Conservation (phyloP, 2,329 filamentous ascomycete species). For the Periglandula ipomoeae region DNA sequence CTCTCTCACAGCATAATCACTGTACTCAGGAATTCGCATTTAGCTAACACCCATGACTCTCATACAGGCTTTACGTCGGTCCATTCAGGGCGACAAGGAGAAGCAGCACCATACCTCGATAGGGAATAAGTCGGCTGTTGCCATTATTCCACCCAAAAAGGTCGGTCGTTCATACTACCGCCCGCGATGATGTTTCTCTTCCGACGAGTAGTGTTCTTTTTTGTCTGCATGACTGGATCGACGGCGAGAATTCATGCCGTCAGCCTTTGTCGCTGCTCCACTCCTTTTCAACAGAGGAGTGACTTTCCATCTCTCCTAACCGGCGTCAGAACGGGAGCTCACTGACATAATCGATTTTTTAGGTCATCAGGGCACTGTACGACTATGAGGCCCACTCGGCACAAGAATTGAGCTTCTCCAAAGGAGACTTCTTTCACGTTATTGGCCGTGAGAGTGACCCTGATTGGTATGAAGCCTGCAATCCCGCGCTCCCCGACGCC, state of each 20-base stretch:
- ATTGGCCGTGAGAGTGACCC: constrained; percentile 89
- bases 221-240: too few relatives aligned
- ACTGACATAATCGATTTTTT: not conserved
- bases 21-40: not conserved
- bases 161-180: constrained; percentile 37
- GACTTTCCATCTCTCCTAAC: not conserved
- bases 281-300: too few relatives aligned
- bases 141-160: constrained; percentile 90
- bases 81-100: constrained; percentile 83
- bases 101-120: constrained; percentile 62
- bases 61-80: constrained; percentile 68
- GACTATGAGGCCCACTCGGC: constrained; percentile 71
- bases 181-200: not conserved
- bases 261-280: too few relatives aligned
- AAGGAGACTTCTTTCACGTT: constrained; percentile 97
- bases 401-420: constrained; percentile 82
- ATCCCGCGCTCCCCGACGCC: constrained; percentile 77
- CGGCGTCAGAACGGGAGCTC: not conserved
- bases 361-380: constrained; percentile 97
- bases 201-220: too few relatives aligned
- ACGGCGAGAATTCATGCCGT: too few relatives aligned
- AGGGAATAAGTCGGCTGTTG: constrained; percentile 74
- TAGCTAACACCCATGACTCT: constrained; percentile 35
- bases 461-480: constrained; percentile 98
- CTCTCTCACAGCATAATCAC: not conserved